Evolutionary conservation across 2,329 filamentous ascomycete species (phyloP).

Genomic region (Lachnellula hyalina): DNA sequence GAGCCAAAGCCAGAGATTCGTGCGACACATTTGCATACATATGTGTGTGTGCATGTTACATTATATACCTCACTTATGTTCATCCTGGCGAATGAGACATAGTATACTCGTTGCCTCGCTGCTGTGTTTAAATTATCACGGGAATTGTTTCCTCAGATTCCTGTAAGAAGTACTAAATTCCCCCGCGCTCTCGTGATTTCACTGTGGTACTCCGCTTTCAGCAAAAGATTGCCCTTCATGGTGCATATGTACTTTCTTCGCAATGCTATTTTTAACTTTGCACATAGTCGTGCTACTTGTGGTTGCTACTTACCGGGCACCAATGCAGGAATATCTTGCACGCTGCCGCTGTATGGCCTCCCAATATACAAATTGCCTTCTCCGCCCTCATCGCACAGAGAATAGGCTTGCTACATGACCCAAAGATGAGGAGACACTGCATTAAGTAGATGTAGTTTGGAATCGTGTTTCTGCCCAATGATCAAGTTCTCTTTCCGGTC

Average conservation of each 20-base stretch:
- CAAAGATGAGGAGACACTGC: not conserved
- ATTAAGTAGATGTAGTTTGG: not conserved
- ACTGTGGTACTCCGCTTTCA: not conserved
- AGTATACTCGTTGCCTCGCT: not conserved
- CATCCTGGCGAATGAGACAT: constrained; percentile 37
- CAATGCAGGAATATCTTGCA: not conserved
- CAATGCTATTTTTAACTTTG: not conserved
- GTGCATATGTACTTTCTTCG: not conserved
- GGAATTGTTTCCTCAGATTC: not conserved
- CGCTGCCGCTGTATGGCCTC: not conserved
- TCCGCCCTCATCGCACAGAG: not conserved
- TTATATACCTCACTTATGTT: too few relatives aligned
- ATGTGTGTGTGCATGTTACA: too few relatives aligned
- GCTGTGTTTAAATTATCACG: not conserved
- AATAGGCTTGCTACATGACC: not conserved
- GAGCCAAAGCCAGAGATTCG: too few relatives aligned
- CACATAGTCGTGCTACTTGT: not conserved
- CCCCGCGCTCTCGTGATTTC: not conserved
- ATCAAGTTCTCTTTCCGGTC: not conserved
- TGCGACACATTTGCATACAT: too few relatives aligned
- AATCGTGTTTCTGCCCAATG: not conserved
- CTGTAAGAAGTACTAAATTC: not conserved
- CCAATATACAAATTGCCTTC: not conserved
- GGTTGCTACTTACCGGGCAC: not conserved
- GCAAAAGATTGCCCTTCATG: not conserved